Percentiles rank a stretch among this genome's conserved stretches.
Evolutionary conservation across 768 basidiomycete species (phyloP).

Genomic region (Russula earlei): DNA sequence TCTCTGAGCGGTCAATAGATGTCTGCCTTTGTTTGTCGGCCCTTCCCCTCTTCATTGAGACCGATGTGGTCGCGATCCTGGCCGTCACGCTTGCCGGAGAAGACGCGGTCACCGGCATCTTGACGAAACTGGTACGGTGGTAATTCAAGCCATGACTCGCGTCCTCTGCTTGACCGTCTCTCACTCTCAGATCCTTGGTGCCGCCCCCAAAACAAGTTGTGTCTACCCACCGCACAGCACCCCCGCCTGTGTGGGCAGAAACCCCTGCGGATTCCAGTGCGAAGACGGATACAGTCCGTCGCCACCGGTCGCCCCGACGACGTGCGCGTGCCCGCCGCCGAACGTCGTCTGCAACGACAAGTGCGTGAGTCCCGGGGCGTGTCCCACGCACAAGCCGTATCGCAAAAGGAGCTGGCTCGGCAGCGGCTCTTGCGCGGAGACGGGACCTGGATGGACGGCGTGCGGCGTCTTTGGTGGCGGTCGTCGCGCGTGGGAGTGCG

Average conservation of each 20-base stretch:
- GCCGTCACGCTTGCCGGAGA: constrained; percentile 29
- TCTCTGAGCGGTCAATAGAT: constrained; percentile 22
- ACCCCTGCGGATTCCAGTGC: constrained; percentile 40
- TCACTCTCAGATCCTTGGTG: constrained; percentile 24
- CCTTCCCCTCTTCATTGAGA: constrained; percentile 29
- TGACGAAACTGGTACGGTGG: constrained; percentile 31
- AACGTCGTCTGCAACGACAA: constrained; percentile 40
- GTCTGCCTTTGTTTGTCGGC: constrained; percentile 37
- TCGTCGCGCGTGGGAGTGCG: constrained; percentile 39
- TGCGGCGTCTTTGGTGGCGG: constrained; percentile 37
- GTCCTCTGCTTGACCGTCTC: not conserved
- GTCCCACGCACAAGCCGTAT: constrained; percentile 24
- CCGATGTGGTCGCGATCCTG: constrained; percentile 26
- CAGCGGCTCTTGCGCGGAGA: constrained; percentile 18
- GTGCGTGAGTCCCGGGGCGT: constrained; percentile 26
- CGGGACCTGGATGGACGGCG: constrained; percentile 28
- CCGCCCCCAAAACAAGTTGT: constrained; percentile 25
- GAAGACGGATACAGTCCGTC: constrained; percentile 32
- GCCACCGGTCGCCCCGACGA: constrained; percentile 28
- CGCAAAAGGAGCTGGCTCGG: constrained; percentile 27
- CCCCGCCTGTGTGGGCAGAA: constrained; percentile 29
- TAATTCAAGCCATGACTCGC: not conserved
- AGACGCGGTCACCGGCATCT: constrained; percentile 22
- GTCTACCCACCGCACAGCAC: constrained; percentile 34
- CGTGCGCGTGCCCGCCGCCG: constrained; percentile 36